These are phyloP conservation scores for Phyllosticta capitalensis DNA, from an alignment of 2,329 filamentous ascomycete species.

Conservation along the genomic window DNA sequence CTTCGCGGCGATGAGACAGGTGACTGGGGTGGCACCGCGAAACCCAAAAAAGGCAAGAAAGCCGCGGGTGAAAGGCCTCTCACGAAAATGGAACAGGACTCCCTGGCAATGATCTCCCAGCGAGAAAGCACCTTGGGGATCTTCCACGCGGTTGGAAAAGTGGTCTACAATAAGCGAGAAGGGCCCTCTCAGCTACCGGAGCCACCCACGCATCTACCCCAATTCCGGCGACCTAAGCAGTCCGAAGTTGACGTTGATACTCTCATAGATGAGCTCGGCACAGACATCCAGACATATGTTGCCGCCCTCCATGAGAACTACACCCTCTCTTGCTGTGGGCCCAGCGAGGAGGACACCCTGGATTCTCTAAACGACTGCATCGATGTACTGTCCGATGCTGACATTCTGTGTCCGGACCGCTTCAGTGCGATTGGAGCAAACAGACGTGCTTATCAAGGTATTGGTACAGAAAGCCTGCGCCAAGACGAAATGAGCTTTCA, in stretches of 20 bases:
- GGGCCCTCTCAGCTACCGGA: constrained; percentile 24
- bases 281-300: constrained; percentile 82
- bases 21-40: constrained; percentile 75
- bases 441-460: constrained; percentile 39
- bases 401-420: constrained; percentile 68
- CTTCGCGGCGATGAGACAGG: constrained; percentile 65
- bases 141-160: constrained; percentile 91
- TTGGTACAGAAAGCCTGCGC: constrained; percentile 60
- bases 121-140: constrained; percentile 85
- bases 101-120: constrained; percentile 70
- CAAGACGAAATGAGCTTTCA: constrained; percentile 95
- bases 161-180: constrained; percentile 90
- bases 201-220: constrained; percentile 38
- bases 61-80: constrained; percentile 49
- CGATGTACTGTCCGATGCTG: constrained; percentile 76
- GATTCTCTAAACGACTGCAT: constrained; percentile 80
- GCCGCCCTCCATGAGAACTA: constrained; percentile 93
- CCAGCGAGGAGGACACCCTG: constrained; percentile 51
- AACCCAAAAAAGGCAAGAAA: constrained; percentile 56
- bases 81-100: constrained; percentile 70
- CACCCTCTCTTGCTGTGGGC: constrained; percentile 64
- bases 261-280: constrained; percentile 87
- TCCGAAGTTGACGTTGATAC: constrained; percentile 47
- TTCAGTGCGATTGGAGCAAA: constrained; percentile 52
- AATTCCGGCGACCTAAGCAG: constrained; percentile 33